Base-by-base conservation (phyloP, 1,284 basidiomycete species). In the Heimioporus punctisporus region DNA sequence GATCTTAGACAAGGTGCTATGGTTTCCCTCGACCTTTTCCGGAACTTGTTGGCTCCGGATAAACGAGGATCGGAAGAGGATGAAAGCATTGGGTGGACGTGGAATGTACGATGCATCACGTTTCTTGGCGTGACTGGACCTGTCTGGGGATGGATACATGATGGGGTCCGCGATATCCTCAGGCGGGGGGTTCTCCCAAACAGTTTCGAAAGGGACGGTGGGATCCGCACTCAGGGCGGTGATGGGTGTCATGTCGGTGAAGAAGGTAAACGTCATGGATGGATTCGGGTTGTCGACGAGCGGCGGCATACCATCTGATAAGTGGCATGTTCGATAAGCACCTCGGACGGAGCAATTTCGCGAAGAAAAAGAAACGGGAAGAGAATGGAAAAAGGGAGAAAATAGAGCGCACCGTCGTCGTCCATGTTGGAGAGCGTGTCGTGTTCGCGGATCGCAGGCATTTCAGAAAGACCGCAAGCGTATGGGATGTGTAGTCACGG, bases 1-100 rank as follows among this genome's bases (percentile, higher is more conserved):
- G 53, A 84, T 84, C 70, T 84, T 81, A 54, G 80, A 87, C 48
- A 89, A 76, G 21, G 88, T 90, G 65, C 86, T 88, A 68, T 93
- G 90, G 60, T 91, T 86, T 19, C 87, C 85, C 69, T 93, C 90
- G 52, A 93, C 86, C 61, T 85, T 83, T 37, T 84, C 82, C 5
- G 91, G 88, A 39, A 94, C 86, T 57, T 89, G 80, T 64, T 89
- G 84, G 52, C 85, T 84, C 46, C 84, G 81, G 64, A 95, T 93
- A 68, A 95, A 94, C 50, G 93, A 90, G 31, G 92, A 92, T 57
- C 95, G 84, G 74, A 95, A 97, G 70, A 97, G 85, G 64, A 97
- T 97, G 76, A 97, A 97, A 46, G 95, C 94, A 73, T 97, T 97
- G 30, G 93, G 90, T 0, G 95, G 95, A 31, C 95, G 86, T 46